Evolutionary conservation across 164 flowering plant genomes (phyloP).

Genomic region (Magnolia kwangsiensis): DNA sequence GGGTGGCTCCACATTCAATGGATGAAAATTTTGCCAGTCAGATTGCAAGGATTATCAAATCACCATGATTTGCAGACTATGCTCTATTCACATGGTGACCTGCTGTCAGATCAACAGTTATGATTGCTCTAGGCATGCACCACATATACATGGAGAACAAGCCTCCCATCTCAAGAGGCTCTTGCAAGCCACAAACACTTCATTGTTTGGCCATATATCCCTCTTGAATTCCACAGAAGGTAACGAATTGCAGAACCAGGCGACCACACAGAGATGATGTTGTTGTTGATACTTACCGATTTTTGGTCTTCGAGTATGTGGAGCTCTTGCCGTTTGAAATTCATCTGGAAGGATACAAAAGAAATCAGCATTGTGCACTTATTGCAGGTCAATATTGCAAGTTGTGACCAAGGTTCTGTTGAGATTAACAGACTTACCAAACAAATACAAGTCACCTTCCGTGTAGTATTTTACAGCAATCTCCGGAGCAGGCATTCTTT

Average conservation of each 20-base stretch:
- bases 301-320: constrained; percentile 76
- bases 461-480: constrained; percentile 90
- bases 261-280: not conserved
- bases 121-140: not conserved
- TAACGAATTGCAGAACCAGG: not conserved
- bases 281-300: constrained; percentile 48
- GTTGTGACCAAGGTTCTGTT: not conserved
- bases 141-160: not conserved
- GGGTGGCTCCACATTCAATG: no score
- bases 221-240: not conserved
- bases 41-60: no score
- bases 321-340: constrained; percentile 81
- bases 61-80: no score
- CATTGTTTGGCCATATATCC: not conserved
- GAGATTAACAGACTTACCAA: constrained; percentile 51
- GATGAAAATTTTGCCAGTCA: no score
- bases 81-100: no score
- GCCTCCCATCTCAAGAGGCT: not conserved
- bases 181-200: not conserved
- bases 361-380: not conserved
- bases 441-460: constrained; percentile 79
- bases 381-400: not conserved
- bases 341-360: constrained; percentile 57
- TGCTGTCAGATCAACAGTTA: no score
- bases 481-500: constrained; percentile 73